Base-by-base conservation (phyloP, 2,329 filamentous ascomycete genomes). In the Truncatella angustata region DNA sequence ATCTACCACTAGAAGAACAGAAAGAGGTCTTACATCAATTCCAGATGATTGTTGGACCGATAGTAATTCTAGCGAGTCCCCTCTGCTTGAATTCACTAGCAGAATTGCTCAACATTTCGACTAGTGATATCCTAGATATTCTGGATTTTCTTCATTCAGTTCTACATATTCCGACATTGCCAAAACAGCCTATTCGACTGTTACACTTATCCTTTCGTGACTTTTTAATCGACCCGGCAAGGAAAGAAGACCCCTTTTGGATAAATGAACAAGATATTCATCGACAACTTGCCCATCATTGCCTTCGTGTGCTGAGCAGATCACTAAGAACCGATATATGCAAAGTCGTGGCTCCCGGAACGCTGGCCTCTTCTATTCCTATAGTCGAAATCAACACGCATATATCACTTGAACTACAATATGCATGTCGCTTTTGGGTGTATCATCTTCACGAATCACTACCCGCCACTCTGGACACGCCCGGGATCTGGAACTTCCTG, bases 401-500 rank as follows among this genome's bases (percentile, higher is more conserved):
- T 55, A 54, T 66, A 23, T 59, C 67, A 5, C 21, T 60, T 5
- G 62, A 68, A 11, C 23, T 73, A 9, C 59, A 65, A 50, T 78
- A 77, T 61, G 70, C 70, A 12, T 73, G 68, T 55, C 60, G 59
- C 2, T 71, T 73, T 54, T 76, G 70, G 71, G 57, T 63, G 0
- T 52, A 66, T n/a, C 72, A 75, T 49, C 50, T 62, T 10, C 52
- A 62, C 54, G 50, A 61, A 26, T 65, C 64, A 55, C 55, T 52
- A 43, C 26, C 51, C 48, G 56, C 55, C 37, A 61, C 69, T 45
- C 54, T 47, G 54, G 61, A 68, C 55, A 53, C 55, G 18, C 59
- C 63, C 40, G 21, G 58, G 24, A 61, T 65, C 5, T 54, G 73
- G 47, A 1, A 49, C 1, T 77, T 77, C 54, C 57, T 77, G 4